A percentile compares a stretch with the other conserved stretches of the same genome.
phyloP scores from a whole-genome alignment of 306 rosid species.

The Adenanthera pavonina region DNA sequence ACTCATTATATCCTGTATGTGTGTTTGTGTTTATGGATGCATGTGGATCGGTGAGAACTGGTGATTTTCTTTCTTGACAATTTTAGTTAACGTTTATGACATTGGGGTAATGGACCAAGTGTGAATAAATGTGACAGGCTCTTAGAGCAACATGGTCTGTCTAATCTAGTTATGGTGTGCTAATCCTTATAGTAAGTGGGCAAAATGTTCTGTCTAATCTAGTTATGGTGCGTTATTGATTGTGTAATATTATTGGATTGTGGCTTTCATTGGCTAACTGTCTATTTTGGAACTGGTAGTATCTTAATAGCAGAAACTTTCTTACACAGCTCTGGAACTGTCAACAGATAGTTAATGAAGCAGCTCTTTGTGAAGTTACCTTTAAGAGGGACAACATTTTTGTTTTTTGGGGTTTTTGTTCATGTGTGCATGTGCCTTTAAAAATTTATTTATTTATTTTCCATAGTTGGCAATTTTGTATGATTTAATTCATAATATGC shows the following conservation, averaged over 20 bases:
- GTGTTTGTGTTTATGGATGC: background rate
- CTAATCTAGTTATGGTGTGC: background rate
- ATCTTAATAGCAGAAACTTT: background rate
- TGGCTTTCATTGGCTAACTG: slow-evolving; percentile 6
- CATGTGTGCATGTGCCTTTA: background rate
- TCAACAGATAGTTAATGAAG: background rate
- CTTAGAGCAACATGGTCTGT: background rate
- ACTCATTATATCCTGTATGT: background rate
- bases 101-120: background rate
- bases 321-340: background rate
- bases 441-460: background rate
- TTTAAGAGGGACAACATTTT: background rate
- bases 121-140: background rate
- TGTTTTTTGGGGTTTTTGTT: background rate
- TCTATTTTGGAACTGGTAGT: background rate
- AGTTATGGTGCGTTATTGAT: no score
- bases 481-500: slow-evolving; percentile 12
- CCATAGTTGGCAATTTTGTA: background rate
- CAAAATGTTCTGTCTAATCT: background rate
- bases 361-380: background rate
- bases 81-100: background rate
- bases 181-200: background rate
- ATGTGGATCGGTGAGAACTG: background rate
- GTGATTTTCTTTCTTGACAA: background rate
- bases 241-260: background rate